phyloP scores from a whole-genome alignment of 768 basidiomycete genomes.

The Myochromella boudieri region DNA sequence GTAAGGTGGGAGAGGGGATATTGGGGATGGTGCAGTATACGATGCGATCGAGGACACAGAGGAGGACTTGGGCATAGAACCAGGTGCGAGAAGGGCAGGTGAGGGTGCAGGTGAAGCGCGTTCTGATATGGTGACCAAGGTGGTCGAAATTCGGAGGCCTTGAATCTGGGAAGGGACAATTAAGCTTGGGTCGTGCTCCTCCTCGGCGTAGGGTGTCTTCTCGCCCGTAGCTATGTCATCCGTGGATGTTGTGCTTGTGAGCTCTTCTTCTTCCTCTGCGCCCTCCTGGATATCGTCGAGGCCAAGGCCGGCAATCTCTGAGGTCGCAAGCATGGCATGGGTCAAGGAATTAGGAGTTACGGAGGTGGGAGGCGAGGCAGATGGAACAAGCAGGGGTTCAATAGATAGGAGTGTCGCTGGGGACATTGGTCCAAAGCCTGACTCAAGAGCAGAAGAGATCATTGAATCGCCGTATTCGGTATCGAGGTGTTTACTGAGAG shows the following conservation, averaged over 20 bases:
- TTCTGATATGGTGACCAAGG: conserved; percentile 28
- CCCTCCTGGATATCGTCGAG: conserved; percentile 66
- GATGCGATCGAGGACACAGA: conserved; percentile 12
- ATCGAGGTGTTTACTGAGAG: neutral
- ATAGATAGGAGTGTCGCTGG: conserved; percentile 33
- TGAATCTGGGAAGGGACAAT: conserved; percentile 47
- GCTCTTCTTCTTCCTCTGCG: conserved; percentile 57
- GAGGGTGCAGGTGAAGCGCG: conserved; percentile 17
- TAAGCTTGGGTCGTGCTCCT: conserved; percentile 16
- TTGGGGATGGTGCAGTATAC: conserved; percentile 20
- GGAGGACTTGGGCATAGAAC: conserved; percentile 13
- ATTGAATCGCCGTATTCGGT: neutral
- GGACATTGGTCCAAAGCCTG: conserved; percentile 12
- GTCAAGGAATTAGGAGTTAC: conserved; percentile 30
- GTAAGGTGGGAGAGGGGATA: conserved; percentile 27
- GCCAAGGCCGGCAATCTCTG: conserved; percentile 23
- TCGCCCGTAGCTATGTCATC: conserved; percentile 20
- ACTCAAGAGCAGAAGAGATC: neutral
- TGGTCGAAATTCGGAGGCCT: conserved; percentile 56
- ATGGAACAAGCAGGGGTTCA: conserved; percentile 51
- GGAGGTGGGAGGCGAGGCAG: conserved; percentile 28
- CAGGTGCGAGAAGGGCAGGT: conserved; percentile 24
- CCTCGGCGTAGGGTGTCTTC: conserved; percentile 10
- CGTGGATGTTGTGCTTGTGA: conserved; percentile 1
- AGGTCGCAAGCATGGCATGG: conserved; percentile 18